phyloP scores from a whole-genome alignment of 2,329 filamentous ascomycete genomes.

The Colletotrichum sansevieriae region DNA sequence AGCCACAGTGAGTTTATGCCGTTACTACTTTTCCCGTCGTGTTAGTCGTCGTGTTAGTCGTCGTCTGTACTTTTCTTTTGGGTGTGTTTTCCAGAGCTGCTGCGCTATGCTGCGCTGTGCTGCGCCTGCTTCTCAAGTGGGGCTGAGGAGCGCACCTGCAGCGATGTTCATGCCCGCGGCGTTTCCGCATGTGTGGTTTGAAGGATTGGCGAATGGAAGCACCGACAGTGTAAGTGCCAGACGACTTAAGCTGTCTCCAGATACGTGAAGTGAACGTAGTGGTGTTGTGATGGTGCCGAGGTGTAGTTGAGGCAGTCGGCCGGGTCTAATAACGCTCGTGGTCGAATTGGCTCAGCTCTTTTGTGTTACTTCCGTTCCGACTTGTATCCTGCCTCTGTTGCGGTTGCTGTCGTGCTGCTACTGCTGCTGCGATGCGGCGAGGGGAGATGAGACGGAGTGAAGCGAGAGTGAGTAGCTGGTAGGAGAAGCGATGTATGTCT shows the following conservation, averaged over 20 bases:
- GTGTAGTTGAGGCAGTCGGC: conserved; percentile 9
- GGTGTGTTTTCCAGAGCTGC: conserved; percentile 11
- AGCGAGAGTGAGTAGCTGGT: background rate
- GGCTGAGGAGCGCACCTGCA: conserved; percentile 39
- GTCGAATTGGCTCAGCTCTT: conserved; percentile 1
- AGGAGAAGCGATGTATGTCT: conserved; percentile 6
- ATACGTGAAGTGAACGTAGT: background rate
- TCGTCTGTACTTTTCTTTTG: conserved; percentile 26
- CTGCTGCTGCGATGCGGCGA: background rate
- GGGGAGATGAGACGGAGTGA: background rate
- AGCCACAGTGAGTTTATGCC: conserved; percentile 38
- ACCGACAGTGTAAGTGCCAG: background rate
- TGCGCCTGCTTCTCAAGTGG: conserved; percentile 40
- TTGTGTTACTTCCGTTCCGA: background rate
- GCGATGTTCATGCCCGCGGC: conserved; percentile 40
- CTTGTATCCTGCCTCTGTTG: background rate
- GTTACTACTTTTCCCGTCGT: conserved; percentile 30
- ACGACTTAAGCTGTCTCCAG: no score
- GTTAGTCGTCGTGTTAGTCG: conserved; percentile 12
- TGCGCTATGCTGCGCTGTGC: conserved; percentile 29
- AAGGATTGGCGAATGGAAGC: conserved; percentile 10
- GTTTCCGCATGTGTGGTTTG: conserved; percentile 23
- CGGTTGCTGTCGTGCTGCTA: no score
- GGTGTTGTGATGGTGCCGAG: background rate
- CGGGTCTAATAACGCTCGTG: conserved; percentile 18